Evolutionary conservation across 2,329 filamentous ascomycete genomes (phyloP), one percentile per base, ranked within the genome.

Genomic region (Hymenoscyphus repandus): DNA sequence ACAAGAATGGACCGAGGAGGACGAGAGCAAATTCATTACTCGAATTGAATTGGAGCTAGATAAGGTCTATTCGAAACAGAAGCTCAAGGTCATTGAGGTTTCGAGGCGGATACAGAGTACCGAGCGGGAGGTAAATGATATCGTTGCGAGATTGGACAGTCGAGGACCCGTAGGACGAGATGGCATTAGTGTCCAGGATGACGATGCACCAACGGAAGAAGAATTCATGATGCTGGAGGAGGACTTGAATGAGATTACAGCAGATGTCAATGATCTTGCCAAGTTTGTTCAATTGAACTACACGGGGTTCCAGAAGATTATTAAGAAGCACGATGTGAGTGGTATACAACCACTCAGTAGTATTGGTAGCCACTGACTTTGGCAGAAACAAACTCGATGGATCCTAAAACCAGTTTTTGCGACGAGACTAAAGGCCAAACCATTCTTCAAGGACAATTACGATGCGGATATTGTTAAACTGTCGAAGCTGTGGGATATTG

Each of bases 281-380:
- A 97, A 97, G 72, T 99, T 96, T 68, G 95, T 95, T 6, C 92
- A 96, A 73, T 74, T 99, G 66, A 99, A 99, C 72, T 99, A 99
- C 68, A 97, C 92, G 0, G 93, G 93, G 5, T 99, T 99, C 69
- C 95, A 96, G 75, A 99, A 99, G 77, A 99, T 99, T 58, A 96
- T 99, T 71, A 99, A 99, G 78, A 99, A 99, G 77, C 93, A 99
- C 70, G 93, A 96, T 73, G 88, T 92, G 70, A 62, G 86, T 74
- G 45, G 18, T 33, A 9, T 12, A 40, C 2, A 20, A 32, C 5
- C n/a, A 32, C 15, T 9, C 13, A 18, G n/a, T 13, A 11, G 10
- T 22, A 41, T n/a, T n/a, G n/a, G 17, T 10, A 30, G 3, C 31
- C 15, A n/a, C 55, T 62, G 40, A 62, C 43, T 6, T 6, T 27